Base-by-base conservation (phyloP, 495 filamentous ascomycete genomes). In the Penicillium daleae region DNA sequence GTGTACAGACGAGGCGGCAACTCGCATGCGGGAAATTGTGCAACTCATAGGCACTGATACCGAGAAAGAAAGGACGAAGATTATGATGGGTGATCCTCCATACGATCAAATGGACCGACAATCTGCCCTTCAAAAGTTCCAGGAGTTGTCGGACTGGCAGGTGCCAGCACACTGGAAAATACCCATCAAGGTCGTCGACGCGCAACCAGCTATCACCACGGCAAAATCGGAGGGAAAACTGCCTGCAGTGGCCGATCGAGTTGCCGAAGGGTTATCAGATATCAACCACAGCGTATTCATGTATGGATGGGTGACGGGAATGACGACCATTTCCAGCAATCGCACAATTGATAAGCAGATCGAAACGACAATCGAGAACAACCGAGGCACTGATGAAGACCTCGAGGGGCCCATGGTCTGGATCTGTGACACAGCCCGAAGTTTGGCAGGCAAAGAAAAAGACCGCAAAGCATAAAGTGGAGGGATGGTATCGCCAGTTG, bases 271-370 rank as follows among this genome's bases (percentile, higher is more conserved):
- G 21, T 71, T 91, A 52, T 84, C 82, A 5, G 76, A 82, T 39
- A 87, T 91, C 52, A 92, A 91, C 64, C 69, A 78, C 44, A 85
- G 85, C 40, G 89, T 90, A 12, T 90, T 91, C 66, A 75, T 90
- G 64, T 86, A 85, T 65, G 89, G 89, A 9, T 92, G 89, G 89
- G 76, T 76, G 37, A 75, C 76, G 4, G 79, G 79, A 1, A 64
- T 82, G 33, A 88, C 85, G 33, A 92, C 89, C 2, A 78, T 92
- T 57, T 88, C 87, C 13, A 87, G 84, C 52, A 92, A 92, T 67
- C 81, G 86, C 10, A 80, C 81, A 0, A 85, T 88, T 27, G 85
- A 84, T 19, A 90, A 85, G 64, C 78, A 85, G 40, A 86, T 91
- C 56, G 86, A 90, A 62, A 69, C 66, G 15, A 78, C 77, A 1